Conservation (phyloP, 805 yeast species). For the Zygosaccharomyces rouxii region DNA sequence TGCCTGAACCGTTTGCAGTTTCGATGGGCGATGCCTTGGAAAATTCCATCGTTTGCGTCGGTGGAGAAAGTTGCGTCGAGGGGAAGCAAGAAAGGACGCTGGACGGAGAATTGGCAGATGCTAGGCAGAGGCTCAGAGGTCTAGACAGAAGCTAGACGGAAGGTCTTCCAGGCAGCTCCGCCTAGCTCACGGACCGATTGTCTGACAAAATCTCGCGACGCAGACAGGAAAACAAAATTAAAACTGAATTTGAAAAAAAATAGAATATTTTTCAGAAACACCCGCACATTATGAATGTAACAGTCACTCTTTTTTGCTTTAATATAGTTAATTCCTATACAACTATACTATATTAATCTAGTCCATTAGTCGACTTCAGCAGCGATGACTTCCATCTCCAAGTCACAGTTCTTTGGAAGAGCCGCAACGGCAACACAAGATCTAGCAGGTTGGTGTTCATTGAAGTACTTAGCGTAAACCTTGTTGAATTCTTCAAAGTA, state of each 20-base stretch:
- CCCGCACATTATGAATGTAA: no score
- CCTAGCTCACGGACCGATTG: no score
- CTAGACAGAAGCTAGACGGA: not conserved
- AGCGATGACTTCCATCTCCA: slow-evolving; percentile 91
- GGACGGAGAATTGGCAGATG: not conserved
- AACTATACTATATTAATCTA: not conserved
- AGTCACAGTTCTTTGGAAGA: slow-evolving; percentile 80
- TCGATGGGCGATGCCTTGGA: slow-evolving; percentile 5
- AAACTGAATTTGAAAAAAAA: no score
- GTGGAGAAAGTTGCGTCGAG: not conserved
- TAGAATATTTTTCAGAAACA: no score
- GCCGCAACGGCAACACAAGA: slow-evolving; percentile 94
- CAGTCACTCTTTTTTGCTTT: not conserved
- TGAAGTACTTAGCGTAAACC: slow-evolving; percentile 76
- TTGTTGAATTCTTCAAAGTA: slow-evolving; percentile 81
- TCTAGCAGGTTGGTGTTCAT: slow-evolving; percentile 86
- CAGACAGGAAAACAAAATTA: no score
- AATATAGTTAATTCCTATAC: not conserved
- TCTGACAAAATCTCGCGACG: no score
- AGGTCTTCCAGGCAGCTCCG: not conserved
- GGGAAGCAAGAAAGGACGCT: not conserved
- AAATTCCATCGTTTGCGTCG: slow-evolving; percentile 5
- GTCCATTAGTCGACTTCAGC: slow-evolving; percentile 46
- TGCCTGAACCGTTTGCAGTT: slow-evolving; percentile 6
- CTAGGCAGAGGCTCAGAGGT: not conserved